Base-by-base conservation (phyloP, 2,329 filamentous ascomycete genomes). In the Polytolypa hystricis region DNA sequence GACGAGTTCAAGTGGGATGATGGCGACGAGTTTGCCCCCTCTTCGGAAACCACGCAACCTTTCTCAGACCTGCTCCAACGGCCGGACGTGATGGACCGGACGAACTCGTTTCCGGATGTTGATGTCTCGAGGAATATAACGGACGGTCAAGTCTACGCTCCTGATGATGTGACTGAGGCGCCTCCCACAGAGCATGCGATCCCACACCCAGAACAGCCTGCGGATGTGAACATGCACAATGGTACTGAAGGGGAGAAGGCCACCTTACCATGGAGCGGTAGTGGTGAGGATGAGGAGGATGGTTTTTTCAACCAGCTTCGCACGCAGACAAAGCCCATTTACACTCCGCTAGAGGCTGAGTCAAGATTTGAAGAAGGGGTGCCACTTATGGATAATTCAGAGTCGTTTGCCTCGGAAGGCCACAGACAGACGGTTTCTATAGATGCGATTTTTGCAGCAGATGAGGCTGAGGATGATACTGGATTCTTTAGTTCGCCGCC, bases 301-400 rank as follows among this genome's bases (percentile, higher is more conserved):
- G 74, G 77, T 42, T 84, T 84, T 47, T 84, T 82, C 50, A 63
- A 59, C 31, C 67, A 75, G 37, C 58, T 62, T 27, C 61, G 57
- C 40, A 56, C 50, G 10, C 58, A 58, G 47, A 61, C 55, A 20
- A 64, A 55, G 31, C 60, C 51, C 26, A 62, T 55, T 19, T 60
- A 56, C 30, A 46, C 47, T 8, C 54, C 54, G 10, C 51, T 53
- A 9, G 61, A 66, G 32, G 53, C 60, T 1, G 71, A 79, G 17
- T 70, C 72, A 16, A 72, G 80, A 30, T 84, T 71, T 44, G 79
- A 82, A 40, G 81, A 85, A 58, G 80, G 80, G 0, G 41, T 84
- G 4, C 79, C 80, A 1, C 57, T 85, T 25, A 39, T 63, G 26
- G 41, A 74, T 75, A 47, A 63, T 55, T 62, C 33, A 30, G 25